A percentile compares a stretch with the other conserved stretches of the same genome.
phyloP scores from a whole-genome alignment of 2,329 filamentous ascomycete species.

The Geosmithia putterillii region DNA sequence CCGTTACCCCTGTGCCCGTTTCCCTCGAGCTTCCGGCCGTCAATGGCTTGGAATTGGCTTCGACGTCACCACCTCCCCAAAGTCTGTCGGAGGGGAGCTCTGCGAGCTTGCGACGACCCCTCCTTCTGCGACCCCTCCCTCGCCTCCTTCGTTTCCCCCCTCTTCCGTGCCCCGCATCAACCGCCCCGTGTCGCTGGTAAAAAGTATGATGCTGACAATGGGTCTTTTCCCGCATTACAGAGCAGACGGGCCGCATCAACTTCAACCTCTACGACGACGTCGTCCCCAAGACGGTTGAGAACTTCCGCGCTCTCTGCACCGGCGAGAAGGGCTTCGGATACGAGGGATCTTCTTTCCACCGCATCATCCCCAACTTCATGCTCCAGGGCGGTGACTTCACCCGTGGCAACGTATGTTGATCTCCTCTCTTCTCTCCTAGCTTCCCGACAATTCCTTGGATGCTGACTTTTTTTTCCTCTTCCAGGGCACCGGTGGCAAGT shows the following conservation, averaged over 20 bases:
- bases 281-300: conserved; percentile 78
- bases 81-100: neutral
- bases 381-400: conserved; percentile 95
- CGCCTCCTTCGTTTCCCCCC: neutral
- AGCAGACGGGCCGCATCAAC: conserved; percentile 66
- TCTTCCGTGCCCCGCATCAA: neutral
- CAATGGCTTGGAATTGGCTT: neutral
- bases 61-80: neutral
- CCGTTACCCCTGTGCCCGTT: neutral
- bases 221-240: conserved; percentile 28
- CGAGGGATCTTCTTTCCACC: conserved; percentile 76
- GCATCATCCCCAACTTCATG: conserved; percentile 89
- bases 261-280: conserved; percentile 79
- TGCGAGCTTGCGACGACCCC: neutral
- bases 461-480: neutral
- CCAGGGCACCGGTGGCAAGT: conserved; percentile 81
- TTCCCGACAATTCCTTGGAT: conserved; percentile 7
- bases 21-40: neutral
- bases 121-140: neutral
- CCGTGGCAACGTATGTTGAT: conserved; percentile 64
- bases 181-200: neutral
- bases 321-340: conserved; percentile 74
- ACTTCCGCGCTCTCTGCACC: conserved; percentile 79
- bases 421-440: conserved; percentile 5
- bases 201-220: conserved; percentile 8